Evolutionary conservation across 257 asterid species (phyloP).

Genomic region (Plantago elongata): DNA sequence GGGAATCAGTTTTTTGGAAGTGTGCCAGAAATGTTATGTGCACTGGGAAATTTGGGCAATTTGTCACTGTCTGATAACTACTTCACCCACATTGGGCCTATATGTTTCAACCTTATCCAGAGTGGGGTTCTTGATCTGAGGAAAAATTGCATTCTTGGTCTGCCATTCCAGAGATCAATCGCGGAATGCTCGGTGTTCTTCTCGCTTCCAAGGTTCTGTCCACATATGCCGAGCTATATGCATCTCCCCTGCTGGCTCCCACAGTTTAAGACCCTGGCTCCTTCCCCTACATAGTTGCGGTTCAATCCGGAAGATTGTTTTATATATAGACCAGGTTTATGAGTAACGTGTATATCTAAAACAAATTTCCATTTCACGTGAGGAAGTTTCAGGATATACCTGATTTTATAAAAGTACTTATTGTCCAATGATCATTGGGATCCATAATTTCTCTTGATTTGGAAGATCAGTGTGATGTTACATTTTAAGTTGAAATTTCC

Average conservation of each 20-base stretch:
- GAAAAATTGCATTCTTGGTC: slow-evolving; percentile 57
- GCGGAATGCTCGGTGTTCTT: slow-evolving; percentile 47
- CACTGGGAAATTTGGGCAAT: slow-evolving; percentile 37
- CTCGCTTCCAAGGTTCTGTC: slow-evolving; percentile 44
- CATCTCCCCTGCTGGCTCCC: slow-evolving; percentile 48
- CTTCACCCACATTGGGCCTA: slow-evolving; percentile 46
- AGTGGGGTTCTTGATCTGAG: slow-evolving; percentile 57
- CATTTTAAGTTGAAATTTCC: not conserved
- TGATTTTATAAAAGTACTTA: no score
- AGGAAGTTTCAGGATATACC: no score
- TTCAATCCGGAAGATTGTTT: not conserved
- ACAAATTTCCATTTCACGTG: no score
- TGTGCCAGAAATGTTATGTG: slow-evolving; percentile 61
- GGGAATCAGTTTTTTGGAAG: slow-evolving; percentile 48
- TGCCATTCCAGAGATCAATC: slow-evolving; percentile 52
- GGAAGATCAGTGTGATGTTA: no score
- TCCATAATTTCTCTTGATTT: no score
- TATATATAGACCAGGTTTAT: not conserved
- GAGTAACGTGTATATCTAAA: no score
- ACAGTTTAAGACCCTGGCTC: slow-evolving; percentile 29
- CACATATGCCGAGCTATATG: slow-evolving; percentile 21
- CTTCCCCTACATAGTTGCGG: slow-evolving; percentile 29
- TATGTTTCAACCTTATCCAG: slow-evolving; percentile 40
- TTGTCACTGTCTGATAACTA: slow-evolving; percentile 58
- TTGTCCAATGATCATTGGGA: no score